Conservation (phyloP, 345 rosid genomes). For the Crucihimalaya himalaica region DNA sequence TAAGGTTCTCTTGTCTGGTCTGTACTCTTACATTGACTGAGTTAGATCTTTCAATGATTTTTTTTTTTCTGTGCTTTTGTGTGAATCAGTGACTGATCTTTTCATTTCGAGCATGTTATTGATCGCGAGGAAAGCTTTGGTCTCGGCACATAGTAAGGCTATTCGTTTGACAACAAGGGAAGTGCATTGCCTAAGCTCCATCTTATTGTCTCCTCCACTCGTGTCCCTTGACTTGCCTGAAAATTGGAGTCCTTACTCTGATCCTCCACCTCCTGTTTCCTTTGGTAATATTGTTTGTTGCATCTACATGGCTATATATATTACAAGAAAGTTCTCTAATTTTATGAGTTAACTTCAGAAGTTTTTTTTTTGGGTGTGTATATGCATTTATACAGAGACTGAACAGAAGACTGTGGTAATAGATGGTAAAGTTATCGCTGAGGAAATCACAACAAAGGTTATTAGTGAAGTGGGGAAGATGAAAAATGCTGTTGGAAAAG, state of each 20-base stretch:
- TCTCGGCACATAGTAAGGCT: slow-evolving; percentile 19
- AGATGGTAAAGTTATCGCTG: slow-evolving; percentile 80
- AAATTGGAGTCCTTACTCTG: slow-evolving; percentile 47
- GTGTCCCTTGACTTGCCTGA: slow-evolving; percentile 78
- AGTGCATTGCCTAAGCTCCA: slow-evolving; percentile 40
- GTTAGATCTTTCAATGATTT: neutral
- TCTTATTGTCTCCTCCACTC: slow-evolving; percentile 73
- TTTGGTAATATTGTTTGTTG: slow-evolving; percentile 40
- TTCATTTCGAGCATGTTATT: slow-evolving; percentile 27
- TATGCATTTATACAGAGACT: slow-evolving; percentile 43
- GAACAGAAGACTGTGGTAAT: slow-evolving; percentile 53
- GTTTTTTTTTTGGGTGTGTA: neutral
- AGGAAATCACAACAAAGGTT: slow-evolving; percentile 66
- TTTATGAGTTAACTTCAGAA: slow-evolving; percentile 2
- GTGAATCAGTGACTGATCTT: slow-evolving; percentile 20
- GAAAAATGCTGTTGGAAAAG: slow-evolving; percentile 63
- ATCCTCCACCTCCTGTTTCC: slow-evolving; percentile 24
- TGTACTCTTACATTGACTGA: neutral
- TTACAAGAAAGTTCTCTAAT: neutral
- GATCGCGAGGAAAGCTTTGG: slow-evolving; percentile 40
- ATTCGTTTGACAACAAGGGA: slow-evolving; percentile 34
- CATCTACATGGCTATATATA: neutral
- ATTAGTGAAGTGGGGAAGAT: slow-evolving; percentile 65
- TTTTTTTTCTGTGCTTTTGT: neutral
- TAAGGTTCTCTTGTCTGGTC: slow-evolving; percentile 9